These are phyloP conservation scores for Tardiomyces blankii DNA, from an alignment of 1,139 yeast genomes.

Conservation along the genomic window DNA sequence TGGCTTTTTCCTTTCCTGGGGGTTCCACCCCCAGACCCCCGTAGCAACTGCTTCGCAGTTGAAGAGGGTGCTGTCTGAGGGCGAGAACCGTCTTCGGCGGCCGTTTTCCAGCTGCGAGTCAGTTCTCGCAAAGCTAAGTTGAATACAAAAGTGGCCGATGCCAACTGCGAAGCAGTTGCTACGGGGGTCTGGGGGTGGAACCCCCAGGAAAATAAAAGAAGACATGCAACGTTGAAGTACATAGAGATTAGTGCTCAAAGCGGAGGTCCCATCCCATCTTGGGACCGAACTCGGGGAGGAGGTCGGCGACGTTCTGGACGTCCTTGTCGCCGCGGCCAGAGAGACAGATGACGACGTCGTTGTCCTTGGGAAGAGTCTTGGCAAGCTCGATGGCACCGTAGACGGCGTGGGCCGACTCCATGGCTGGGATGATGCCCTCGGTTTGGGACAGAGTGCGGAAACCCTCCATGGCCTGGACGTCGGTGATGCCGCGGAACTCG, in stretches of 20 bases:
- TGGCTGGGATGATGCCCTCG: conserved; percentile 97
- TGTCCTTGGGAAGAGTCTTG: conserved; percentile 66
- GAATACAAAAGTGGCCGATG: too few species aligned
- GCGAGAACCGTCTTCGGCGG: too few species aligned
- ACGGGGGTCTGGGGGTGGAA: too few species aligned
- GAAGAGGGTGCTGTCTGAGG: too few species aligned
- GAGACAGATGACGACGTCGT: conserved; percentile 75
- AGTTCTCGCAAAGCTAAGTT: too few species aligned
- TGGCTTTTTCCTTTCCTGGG: too few species aligned
- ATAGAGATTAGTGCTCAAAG: conserved; percentile 39
- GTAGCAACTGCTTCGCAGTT: too few species aligned
- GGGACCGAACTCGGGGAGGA: conserved; percentile 80
- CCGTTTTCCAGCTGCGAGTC: too few species aligned
- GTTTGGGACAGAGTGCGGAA: conserved; percentile 80
- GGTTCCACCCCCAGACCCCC: too few species aligned
- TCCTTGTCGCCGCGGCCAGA: conserved; percentile 99
- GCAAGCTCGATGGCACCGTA: conserved; percentile 87
- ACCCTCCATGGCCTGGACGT: conserved; percentile 86
- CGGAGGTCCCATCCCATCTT: conserved; percentile 93
- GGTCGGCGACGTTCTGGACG: conserved; percentile 94
- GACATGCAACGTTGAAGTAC: too few species aligned
- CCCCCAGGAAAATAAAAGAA: too few species aligned
- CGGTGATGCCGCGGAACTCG: conserved; percentile 81
- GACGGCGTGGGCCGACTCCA: conserved; percentile 94
- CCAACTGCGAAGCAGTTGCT: too few species aligned